Conservation (phyloP, 2,329 filamentous ascomycete genomes). For the Leptographium wingfieldii region DNA sequence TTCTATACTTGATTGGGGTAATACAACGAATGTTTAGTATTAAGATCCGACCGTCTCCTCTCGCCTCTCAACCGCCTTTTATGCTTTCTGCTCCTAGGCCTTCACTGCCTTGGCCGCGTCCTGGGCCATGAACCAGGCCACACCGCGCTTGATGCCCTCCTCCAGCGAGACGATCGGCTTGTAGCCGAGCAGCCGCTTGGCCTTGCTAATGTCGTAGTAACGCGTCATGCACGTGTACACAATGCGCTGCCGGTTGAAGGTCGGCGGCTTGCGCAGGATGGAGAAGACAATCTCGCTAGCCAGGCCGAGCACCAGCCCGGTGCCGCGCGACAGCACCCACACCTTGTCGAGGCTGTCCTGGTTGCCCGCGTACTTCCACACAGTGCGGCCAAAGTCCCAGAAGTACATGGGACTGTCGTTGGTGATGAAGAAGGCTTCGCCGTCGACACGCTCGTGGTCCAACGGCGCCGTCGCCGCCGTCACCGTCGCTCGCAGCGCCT, state of each 20-base stretch:
- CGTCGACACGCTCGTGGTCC: conserved; percentile 63
- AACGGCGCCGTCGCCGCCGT: conserved; percentile 47
- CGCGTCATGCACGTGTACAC: conserved; percentile 61
- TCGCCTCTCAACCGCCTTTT: neutral
- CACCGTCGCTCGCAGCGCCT: conserved; percentile 53
- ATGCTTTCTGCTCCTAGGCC: neutral
- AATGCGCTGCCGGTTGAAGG: conserved; percentile 47
- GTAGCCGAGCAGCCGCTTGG: conserved; percentile 58
- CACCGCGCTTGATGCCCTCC: conserved; percentile 46
- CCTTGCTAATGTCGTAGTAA: conserved; percentile 69
- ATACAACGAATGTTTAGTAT: neutral
- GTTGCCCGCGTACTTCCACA: conserved; percentile 56
- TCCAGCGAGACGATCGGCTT: conserved; percentile 51
- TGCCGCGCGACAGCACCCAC: conserved; percentile 39
- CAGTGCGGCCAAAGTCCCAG: conserved; percentile 71
- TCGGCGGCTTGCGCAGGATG: conserved; percentile 38
- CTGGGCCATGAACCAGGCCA: conserved; percentile 42
- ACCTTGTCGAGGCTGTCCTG: conserved; percentile 38
- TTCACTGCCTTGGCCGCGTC: conserved; percentile 30
- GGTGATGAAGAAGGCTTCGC: conserved; percentile 80
- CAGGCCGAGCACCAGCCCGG: conserved; percentile 39
- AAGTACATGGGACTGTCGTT: conserved; percentile 85
- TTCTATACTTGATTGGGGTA: neutral
- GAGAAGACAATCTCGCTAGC: conserved; percentile 39
- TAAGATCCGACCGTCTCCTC: neutral